Evolutionary conservation across 495 filamentous ascomycete genomes (phyloP).

Genomic region (Podospora fimiseda): DNA sequence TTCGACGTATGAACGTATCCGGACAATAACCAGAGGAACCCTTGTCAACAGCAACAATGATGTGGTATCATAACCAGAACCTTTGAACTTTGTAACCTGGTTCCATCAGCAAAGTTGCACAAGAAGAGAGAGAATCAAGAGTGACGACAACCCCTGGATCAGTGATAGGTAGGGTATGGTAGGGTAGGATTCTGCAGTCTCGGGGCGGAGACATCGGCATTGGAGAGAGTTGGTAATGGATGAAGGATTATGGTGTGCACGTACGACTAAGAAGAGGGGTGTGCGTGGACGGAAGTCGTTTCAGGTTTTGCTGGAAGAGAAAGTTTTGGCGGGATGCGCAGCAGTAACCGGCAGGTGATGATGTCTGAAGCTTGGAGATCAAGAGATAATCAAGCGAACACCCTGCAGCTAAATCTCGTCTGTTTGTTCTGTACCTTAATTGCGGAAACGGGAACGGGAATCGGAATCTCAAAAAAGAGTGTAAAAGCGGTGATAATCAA

Average conservation of each 20-base stretch:
- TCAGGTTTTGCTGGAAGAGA: constrained; percentile 30
- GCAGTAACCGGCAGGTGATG: constrained; percentile 8
- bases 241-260: constrained; percentile 18
- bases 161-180: background rate
- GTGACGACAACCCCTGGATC: constrained; percentile 3
- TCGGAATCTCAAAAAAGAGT: constrained; percentile 15
- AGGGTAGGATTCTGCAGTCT: constrained; percentile 1
- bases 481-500: background rate
- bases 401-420: background rate
- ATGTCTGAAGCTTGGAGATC: constrained; percentile 33
- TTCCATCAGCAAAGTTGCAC: background rate
- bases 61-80: too few relatives aligned
- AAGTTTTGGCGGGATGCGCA: constrained; percentile 9
- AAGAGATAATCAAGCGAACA: constrained; percentile 34
- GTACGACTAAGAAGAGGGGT: constrained; percentile 17
- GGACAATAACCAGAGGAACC: too few relatives aligned
- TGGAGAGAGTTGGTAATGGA: constrained; percentile 7
- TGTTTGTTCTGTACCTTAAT: too few relatives aligned
- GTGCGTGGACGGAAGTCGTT: constrained; percentile 21
- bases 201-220: constrained; percentile 8
- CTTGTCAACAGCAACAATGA: constrained; percentile 8
- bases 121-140: constrained; percentile 11
- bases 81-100: too few relatives aligned
- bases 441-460: too few relatives aligned
- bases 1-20: constrained; percentile 28